Evolutionary conservation across 495 filamentous ascomycete genomes (phyloP), one percentile per base, ranked within the genome.

Genomic region (Lindgomyces ingoldianus): DNA sequence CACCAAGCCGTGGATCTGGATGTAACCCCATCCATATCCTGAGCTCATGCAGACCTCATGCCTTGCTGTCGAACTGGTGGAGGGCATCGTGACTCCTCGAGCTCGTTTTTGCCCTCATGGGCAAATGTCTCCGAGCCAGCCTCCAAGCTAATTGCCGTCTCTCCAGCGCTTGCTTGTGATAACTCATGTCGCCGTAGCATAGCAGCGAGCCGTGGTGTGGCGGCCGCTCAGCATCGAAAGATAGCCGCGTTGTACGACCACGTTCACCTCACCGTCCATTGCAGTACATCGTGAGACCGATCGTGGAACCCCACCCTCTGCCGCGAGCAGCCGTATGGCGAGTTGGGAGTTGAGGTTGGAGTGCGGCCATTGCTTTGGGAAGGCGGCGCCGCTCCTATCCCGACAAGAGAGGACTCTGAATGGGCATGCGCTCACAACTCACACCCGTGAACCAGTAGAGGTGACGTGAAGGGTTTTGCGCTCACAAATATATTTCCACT

Each of bases 191-290:
- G 55, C 14, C n/a, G 55, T 65, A 55, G 27, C 62, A 65, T 65
- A 44, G 60, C 61, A 64, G 53, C 33, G 22, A 11, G 21, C 56
- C 50, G 29, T 25, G 30, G 39, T 18, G 22, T 50, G 11, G 57
- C 27, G 27, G 4, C 50, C 4, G 33, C 27, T 18, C 41, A 27
- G 41, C 11, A 16, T 52, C 26, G 12, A 10, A 26, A 57, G 55
- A 65, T 65, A 30, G 62, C 55, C 62, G 55, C 25, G 62, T 65
- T 65, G 62, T 65, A 65, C 56, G n/a, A 65, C 62, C 62, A 65
- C 41, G 62, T 65, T 59, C 64, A 61, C 64, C 57, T 57, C 18
- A 12, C 61, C 42, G 14, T 49, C 64, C 64, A 62, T 67, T 21
- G 57, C 45, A 49, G 25, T 57, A 57, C 64, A 66, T 52, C 44